Evolutionary conservation across 139 green algal genomes (phyloP).

Genomic region (Chlamydomonas asymmetrica): DNA sequence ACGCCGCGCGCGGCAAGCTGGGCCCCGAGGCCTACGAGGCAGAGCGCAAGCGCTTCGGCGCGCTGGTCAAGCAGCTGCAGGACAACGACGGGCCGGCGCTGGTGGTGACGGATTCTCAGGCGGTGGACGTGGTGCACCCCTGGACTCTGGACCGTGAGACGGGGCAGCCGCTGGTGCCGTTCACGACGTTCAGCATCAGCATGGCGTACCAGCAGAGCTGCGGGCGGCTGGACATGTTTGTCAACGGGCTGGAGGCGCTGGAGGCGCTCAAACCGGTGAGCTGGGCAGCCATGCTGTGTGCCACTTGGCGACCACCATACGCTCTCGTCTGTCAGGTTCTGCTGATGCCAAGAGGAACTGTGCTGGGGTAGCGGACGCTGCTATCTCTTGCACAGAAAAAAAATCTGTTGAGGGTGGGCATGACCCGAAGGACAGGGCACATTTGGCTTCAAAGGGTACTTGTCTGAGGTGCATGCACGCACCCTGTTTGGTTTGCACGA

Average conservation of each 20-base stretch:
- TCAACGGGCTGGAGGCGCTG: conserved; percentile 45
- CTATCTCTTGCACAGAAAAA: too few relatives aligned
- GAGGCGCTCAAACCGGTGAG: conserved; percentile 25
- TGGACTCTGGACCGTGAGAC: conserved; percentile 54
- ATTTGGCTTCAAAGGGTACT: too few relatives aligned
- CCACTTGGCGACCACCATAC: too few relatives aligned
- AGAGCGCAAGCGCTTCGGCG: conserved; percentile 57
- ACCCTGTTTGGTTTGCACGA: not conserved
- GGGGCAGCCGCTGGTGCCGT: conserved; percentile 48
- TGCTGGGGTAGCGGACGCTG: too few relatives aligned
- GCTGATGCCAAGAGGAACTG: too few relatives aligned
- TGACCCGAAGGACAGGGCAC: too few relatives aligned
- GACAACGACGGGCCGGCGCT: conserved; percentile 46
- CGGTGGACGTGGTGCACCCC: conserved; percentile 67
- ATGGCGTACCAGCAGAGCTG: conserved; percentile 59
- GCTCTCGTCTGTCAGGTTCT: too few relatives aligned
- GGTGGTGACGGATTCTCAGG: conserved; percentile 68
- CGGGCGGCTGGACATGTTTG: conserved; percentile 57
- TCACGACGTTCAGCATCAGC: conserved; percentile 70
- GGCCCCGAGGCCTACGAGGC: conserved; percentile 28
- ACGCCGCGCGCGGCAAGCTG: conserved; percentile 40
- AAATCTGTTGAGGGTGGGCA: too few relatives aligned
- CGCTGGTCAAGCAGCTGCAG: conserved; percentile 42
- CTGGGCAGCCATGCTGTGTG: too few relatives aligned
- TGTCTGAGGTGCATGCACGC: too few relatives aligned